A percentile compares a stretch with the other conserved stretches of the same genome.
phyloP scores from a whole-genome alignment of 768 basidiomycete species.

The Kockovaella imperatae region DNA sequence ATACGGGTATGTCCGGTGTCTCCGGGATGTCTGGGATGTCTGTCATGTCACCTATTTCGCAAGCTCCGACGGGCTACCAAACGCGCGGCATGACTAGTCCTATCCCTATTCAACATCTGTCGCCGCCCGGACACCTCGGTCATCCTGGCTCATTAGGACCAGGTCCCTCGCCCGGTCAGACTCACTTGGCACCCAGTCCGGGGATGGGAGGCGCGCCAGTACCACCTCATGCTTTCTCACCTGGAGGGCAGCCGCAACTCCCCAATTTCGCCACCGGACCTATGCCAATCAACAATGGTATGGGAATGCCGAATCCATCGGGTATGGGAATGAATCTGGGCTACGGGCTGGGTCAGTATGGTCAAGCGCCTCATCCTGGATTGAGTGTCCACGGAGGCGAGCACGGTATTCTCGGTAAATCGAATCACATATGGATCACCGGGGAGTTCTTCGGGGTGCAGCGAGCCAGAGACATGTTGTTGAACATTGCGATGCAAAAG shows the following conservation, averaged over 20 bases:
- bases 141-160: constrained; percentile 3
- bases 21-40: no score
- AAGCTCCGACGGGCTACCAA: neutral
- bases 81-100: constrained; percentile 3
- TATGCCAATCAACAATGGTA: constrained; percentile 19
- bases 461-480: constrained; percentile 88
- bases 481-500: constrained; percentile 77
- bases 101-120: neutral
- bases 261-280: constrained; percentile 21
- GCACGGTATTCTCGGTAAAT: constrained; percentile 51
- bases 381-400: constrained; percentile 24
- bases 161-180: neutral
- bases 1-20: constrained; percentile 30
- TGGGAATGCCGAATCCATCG: constrained; percentile 30
- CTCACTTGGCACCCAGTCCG: neutral
- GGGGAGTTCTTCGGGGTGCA: constrained; percentile 97
- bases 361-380: constrained; percentile 44
- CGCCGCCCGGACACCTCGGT: neutral
- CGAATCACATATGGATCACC: constrained; percentile 86
- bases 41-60: constrained; percentile 2
- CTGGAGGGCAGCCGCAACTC: constrained; percentile 21
- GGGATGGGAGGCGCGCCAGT: constrained; percentile 9
- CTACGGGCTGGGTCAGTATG: constrained; percentile 32
- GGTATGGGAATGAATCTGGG: constrained; percentile 47
- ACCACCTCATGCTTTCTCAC: no score